Evolutionary conservation across 306 rosid species (phyloP).

Genomic region (Trifolium pratense): DNA sequence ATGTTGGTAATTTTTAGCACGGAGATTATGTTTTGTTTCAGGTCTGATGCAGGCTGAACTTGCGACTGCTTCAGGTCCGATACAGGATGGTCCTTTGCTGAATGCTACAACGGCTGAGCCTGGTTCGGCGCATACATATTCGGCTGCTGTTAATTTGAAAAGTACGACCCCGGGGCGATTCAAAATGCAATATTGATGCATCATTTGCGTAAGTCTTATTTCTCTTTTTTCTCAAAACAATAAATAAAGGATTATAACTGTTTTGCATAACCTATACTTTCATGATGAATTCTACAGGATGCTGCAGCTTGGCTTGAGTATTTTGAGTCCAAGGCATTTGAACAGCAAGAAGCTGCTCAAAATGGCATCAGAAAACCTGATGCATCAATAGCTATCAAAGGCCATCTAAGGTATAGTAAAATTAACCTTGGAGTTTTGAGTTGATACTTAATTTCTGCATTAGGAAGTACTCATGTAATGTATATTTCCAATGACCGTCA

Average conservation of each 20-base stretch:
- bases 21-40: too few species aligned
- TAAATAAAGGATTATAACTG: background rate
- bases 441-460: slow-evolving; percentile 18
- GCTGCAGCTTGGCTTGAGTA: slow-evolving; percentile 99
- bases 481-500: slow-evolving; percentile 14
- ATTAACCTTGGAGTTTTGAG: slow-evolving; percentile 26
- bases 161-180: too few species aligned
- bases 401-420: slow-evolving; percentile 82
- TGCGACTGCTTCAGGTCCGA: too few species aligned
- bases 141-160: too few species aligned
- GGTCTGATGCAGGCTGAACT: too few species aligned
- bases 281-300: slow-evolving; percentile 63
- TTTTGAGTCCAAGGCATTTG: slow-evolving; percentile 98
- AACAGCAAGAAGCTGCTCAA: slow-evolving; percentile 99
- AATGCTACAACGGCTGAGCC: too few species aligned
- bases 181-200: too few species aligned
- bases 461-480: slow-evolving; percentile 18
- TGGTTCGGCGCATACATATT: too few species aligned
- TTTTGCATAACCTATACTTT: slow-evolving; percentile 16
- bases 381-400: slow-evolving; percentile 98
- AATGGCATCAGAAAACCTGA: slow-evolving; percentile 96
- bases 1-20: too few species aligned
- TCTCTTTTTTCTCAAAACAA: slow-evolving; percentile 1
- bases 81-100: too few species aligned
- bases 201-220: too few species aligned